Evolutionary conservation across 2,329 filamentous ascomycete genomes (phyloP), one percentile per base, ranked within the genome.

Genomic region (Epichloe coenophiala): DNA sequence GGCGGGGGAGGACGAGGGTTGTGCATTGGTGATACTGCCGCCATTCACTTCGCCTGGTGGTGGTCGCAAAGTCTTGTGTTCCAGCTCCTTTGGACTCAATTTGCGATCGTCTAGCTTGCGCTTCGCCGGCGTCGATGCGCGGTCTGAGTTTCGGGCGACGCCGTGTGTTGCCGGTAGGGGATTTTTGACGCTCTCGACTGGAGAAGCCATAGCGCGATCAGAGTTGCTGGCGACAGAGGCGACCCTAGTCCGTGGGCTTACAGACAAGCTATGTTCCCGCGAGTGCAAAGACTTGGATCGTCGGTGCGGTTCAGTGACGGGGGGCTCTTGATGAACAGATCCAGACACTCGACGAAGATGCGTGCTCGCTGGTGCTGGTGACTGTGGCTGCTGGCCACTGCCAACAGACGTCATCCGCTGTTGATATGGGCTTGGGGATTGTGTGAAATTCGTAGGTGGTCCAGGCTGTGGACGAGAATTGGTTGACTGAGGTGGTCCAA

Each of bases 211-310:
- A 1, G 33, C 54, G 41, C 57, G 58, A 47, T 70, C 68, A 43
- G 67, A 59, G 58, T 65, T 73, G 61, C 66, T 74, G 52, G 69
- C 70, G 38, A 78, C 61, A 57, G 74, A 78, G 39, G 74, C 69
- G 15, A 83, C 69, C 55, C 77, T 73, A 37, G 86, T 88, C 68
- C 88, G 89, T 33, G 88, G 87, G 63, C 86, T 91, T 47, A 91
- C 80, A 60, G 85, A 90, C 49, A 84, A 65, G 62, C 83, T 87
- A 47, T 77, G 72, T 54, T 86, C 85, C 59, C 84, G 77, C 50
- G 88, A 83, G 55, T 74, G 74, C 46, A 74, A 73, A 42, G 76
- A 75, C 52, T 74, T 70, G 42, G 74, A 72, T 61, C 77, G 66
- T 64, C 70, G 70, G 55, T 71, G 71, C 42, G 67, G 63, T 54